Evolutionary conservation across 2,329 filamentous ascomycete species (phyloP).

Genomic region (Sporothrix phasma): DNA sequence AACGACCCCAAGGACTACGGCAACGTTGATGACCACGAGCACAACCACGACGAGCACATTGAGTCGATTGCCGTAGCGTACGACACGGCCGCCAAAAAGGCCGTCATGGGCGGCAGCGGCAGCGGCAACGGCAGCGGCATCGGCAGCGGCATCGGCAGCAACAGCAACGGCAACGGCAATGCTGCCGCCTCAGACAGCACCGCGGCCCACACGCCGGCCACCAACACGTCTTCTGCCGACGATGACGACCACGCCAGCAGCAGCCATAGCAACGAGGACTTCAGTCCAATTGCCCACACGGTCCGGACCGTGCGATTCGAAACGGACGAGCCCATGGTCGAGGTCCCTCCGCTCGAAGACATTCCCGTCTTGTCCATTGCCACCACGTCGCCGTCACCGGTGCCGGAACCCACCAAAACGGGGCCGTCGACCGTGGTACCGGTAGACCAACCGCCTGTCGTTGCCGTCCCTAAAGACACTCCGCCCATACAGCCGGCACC

Average conservation of each 20-base stretch:
- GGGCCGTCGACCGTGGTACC: not conserved
- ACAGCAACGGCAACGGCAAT: too few relatives aligned
- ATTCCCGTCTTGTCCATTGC: too few relatives aligned
- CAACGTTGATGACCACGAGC: not conserved
- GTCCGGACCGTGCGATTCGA: slow-evolving; percentile 9
- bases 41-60: not conserved
- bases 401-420: too few relatives aligned
- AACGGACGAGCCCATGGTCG: not conserved
- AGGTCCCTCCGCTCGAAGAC: too few relatives aligned
- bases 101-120: too few relatives aligned
- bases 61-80: not conserved
- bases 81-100: not conserved
- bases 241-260: not conserved
- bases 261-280: slow-evolving; percentile 9
- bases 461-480: not conserved
- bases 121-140: too few relatives aligned
- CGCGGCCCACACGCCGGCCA: not conserved
- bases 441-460: not conserved
- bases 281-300: slow-evolving; percentile 9
- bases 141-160: too few relatives aligned
- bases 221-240: not conserved
- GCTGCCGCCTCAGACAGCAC: not conserved
- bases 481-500: not conserved
- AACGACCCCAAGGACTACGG: not conserved
- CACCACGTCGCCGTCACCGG: too few relatives aligned